A percentile compares a stretch with the other conserved stretches of the same genome.
Conservation (phyloP, 2,329 filamentous ascomycete genomes). For the Xenosphaeropsis pyriputrescens region DNA sequence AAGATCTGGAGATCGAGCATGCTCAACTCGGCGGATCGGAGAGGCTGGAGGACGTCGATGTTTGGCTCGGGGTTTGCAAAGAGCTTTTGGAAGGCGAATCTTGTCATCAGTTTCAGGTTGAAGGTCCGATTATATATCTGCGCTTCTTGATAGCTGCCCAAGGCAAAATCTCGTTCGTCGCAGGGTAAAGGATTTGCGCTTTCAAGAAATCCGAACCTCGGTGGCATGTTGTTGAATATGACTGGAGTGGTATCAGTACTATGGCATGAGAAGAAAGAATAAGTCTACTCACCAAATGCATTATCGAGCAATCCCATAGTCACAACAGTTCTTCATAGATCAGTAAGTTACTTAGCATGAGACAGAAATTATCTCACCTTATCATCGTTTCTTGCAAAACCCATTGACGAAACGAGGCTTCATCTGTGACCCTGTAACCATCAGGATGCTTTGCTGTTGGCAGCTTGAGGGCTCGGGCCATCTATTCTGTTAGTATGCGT, state of each 20-base stretch:
- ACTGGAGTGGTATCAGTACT: slow-evolving; percentile 1
- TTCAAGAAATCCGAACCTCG: slow-evolving; percentile 17
- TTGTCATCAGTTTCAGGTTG: slow-evolving; percentile 12
- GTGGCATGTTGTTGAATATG: slow-evolving; percentile 17
- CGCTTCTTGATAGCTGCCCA: slow-evolving; percentile 12
- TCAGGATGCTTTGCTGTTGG: slow-evolving; percentile 10
- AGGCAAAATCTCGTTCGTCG: slow-evolving; percentile 13
- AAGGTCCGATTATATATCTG: slow-evolving; percentile 7
- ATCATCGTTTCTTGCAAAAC: slow-evolving; percentile 1
- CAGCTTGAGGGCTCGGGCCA: slow-evolving; percentile 13
- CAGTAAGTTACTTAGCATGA: background rate
- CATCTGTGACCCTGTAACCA: background rate
- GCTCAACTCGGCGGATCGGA: slow-evolving; percentile 9
- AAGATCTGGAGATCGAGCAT: slow-evolving; percentile 17
- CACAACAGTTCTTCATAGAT: slow-evolving; percentile 7
- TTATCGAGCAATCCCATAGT: slow-evolving; percentile 16
- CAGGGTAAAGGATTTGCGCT: slow-evolving; percentile 14
- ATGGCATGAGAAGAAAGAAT: no score
- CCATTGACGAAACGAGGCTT: slow-evolving; percentile 1
- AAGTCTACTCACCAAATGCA: slow-evolving; percentile 6
- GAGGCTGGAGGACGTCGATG: slow-evolving; percentile 6
- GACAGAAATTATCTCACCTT: background rate
- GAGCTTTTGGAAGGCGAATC: slow-evolving; percentile 13
- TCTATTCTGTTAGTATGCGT: slow-evolving; percentile 6
- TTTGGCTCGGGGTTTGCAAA: slow-evolving; percentile 7